Base-by-base conservation (phyloP, 108 stramenopile species). In the Craspedostauros australis region DNA sequence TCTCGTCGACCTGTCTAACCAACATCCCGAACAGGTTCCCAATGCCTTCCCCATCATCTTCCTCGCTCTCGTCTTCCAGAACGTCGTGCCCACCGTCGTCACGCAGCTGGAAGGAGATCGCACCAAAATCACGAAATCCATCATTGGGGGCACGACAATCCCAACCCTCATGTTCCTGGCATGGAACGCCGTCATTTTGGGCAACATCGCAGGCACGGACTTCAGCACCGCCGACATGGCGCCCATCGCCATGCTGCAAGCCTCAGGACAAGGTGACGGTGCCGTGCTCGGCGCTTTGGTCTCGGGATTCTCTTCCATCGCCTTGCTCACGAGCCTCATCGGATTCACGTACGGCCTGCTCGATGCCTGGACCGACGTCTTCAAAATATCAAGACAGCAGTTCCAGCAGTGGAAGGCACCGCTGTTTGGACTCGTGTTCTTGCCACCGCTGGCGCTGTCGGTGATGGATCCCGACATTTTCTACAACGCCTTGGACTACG, bases 161-260 rank as follows among this genome's bases (percentile, higher is more conserved):
- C 89, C 93, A 0, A 64, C 84, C 4, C 2, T 88, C 23, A 85
- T 95, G 79, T 95, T 91, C 51, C 25, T 91, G 34, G 77, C 64
- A 21, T 95, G 89, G 88, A 95, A 95, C 57, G 82, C 76, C 4
- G 73, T 91, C 6, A 66, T 87, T 18, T 57, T 89, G 37, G 89
- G 89, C 18, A 85, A 77, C 30, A 66, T 70, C 0, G 28, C 67
- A 21, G 63, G 63, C 7, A 32, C 50, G 7, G 64, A 41, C 24
- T 31, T 28, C 6, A 58, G 19, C 4, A 55, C 50, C 7, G 44
- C 61, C 0, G 47, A 37, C 9, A 33, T 68, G 14, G 59, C 77
- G 54, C 76, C 81, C 7, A 60, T 73, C 9, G 61, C 63, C 7
- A 44, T 75, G 7, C 47, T 75, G 11, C 69, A 68, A 22, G n/a